Percentiles rank a stretch among this genome's conserved stretches.
Evolutionary conservation across 495 filamentous ascomycete species (phyloP).

Genomic region (Ramalina intermedia): DNA sequence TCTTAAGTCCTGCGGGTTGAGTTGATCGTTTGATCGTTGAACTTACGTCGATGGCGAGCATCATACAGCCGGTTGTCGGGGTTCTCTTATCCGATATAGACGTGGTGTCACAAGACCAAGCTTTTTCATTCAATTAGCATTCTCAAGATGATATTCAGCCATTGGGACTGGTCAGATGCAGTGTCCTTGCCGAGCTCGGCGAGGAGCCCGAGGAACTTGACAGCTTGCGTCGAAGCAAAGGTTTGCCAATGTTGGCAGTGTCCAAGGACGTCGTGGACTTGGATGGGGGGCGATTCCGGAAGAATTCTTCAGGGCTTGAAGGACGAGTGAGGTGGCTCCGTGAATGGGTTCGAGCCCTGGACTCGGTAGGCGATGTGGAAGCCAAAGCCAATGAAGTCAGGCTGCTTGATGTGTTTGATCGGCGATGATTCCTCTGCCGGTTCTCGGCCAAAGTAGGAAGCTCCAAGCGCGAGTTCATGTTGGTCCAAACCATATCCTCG

Average conservation of each 20-base stretch:
- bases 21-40: no score
- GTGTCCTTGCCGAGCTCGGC: constrained; percentile 3
- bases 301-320: constrained; percentile 10
- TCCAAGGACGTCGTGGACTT: constrained; percentile 11
- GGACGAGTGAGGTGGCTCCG: neutral
- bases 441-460: constrained; percentile 28
- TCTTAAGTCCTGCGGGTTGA: neutral
- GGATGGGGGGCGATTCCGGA: constrained; percentile 2
- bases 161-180: neutral
- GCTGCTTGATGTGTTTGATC: constrained; percentile 13
- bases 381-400: neutral
- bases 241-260: constrained; percentile 11
- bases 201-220: constrained; percentile 6
- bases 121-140: no score
- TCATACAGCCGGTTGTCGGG: no score
- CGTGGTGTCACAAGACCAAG: no score
- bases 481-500: constrained; percentile 56
- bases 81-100: no score
- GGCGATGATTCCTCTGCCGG: constrained; percentile 10
- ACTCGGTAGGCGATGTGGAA: constrained; percentile 1
- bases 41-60: no score
- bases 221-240: constrained; percentile 4
- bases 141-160: neutral
- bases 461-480: constrained; percentile 58
- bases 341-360: constrained; percentile 3